Evolutionary conservation across 345 rosid species (phyloP), one percentile per base, ranked within the genome.

Genomic region (Boechera divaricarpa): DNA sequence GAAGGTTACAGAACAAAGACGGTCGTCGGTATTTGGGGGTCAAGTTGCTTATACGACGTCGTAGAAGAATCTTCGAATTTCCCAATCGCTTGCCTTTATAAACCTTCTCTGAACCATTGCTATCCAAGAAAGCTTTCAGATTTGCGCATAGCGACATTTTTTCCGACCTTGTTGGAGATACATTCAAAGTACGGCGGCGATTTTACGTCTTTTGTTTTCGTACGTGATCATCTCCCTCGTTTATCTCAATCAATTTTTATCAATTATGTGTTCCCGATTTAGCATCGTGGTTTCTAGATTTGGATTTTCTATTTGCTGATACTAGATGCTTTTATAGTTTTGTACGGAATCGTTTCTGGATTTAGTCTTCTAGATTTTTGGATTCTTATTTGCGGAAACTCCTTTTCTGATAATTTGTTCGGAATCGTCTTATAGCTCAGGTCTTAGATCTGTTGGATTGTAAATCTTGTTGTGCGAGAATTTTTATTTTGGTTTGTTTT

Each of bases 51-150:
- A 5, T 5, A 44, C 48, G 48, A 44, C 48, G 48, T 44, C 49
- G 49, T 45, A 15, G 49, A 45, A 2, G 49, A 45, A 1, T 5
- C 49, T 45, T 1, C 10, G 49, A 45, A 45, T 45, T 13, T 44
- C 69, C 12, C 31, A 54, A 7, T 64, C 9, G 63, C 35, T 24
- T 51, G 47, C 74, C 28, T 31, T 69, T 82, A 80, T 84, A 83
- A 69, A 67, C 64, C 13, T 2, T 3, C 38, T 65, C 64, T 38
- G 47, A 66, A 32, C 73, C 55, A 44, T 48, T 57, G 59, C 62
- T 39, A 13, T 41, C 70, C 21, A n/a, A 15, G 28, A 48, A 56
- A 62, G 32, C 64, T 41, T 21, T 10, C 28, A 36, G 80, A 55
- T 65, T 69, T n/a, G 52, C 5, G 16, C 4, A 42, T 38, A 49